A percentile compares a stretch with the other conserved stretches of the same genome.
Evolutionary conservation across 176 grass and related monocot species (phyloP).

Genomic region (Rhynchospora breviuscula): DNA sequence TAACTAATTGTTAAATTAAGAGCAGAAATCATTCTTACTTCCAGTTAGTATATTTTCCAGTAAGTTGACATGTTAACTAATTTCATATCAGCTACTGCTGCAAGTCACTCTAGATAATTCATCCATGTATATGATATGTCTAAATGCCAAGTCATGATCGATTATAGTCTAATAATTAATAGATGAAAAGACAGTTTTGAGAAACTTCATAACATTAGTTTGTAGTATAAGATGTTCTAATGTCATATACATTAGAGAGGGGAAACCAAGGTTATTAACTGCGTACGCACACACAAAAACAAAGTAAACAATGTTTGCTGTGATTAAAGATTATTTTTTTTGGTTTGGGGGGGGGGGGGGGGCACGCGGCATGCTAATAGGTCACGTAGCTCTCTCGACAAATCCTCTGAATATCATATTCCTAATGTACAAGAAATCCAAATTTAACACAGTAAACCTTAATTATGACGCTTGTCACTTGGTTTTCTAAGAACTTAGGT

Average conservation of each 20-base stretch:
- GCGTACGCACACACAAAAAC: too few species aligned
- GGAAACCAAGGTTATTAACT: not conserved
- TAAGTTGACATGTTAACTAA: not conserved
- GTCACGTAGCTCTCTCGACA: not conserved
- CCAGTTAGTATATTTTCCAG: not conserved
- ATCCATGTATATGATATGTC: not conserved
- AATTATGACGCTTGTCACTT: not conserved
- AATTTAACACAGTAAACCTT: not conserved
- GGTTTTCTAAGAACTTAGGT: slow-evolving; percentile 19
- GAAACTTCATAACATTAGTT: not conserved
- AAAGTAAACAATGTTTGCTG: too few species aligned
- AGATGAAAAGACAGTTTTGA: not conserved
- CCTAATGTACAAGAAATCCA: not conserved
- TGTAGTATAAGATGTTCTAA: not conserved
- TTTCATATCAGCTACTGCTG: not conserved
- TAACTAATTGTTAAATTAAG: not conserved
- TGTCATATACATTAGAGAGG: not conserved
- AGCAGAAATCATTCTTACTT: not conserved
- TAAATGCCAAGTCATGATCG: not conserved
- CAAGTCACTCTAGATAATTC: not conserved
- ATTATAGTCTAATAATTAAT: not conserved
- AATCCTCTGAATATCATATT: not conserved
- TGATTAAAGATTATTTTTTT: too few species aligned
- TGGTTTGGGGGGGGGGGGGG: too few species aligned
- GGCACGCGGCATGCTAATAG: not conserved